Evolutionary conservation across 1,284 basidiomycete genomes (phyloP).

Genomic region (Trametes pubescens): DNA sequence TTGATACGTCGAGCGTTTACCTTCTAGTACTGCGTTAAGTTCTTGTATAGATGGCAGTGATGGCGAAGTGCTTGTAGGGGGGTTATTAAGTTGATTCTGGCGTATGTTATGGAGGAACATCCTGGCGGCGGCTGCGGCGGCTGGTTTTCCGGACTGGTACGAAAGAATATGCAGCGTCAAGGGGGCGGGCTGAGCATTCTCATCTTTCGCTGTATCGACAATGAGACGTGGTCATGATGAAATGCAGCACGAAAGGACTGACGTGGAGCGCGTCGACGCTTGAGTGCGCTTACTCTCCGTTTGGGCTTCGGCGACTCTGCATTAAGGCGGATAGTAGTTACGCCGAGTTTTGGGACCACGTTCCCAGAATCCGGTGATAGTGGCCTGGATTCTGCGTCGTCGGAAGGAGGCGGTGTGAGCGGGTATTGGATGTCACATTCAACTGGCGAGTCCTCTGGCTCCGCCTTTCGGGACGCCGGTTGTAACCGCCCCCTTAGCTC

Average conservation of each 20-base stretch:
- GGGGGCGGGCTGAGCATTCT: conserved; percentile 19
- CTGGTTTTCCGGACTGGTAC: conserved; percentile 47
- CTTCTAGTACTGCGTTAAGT: conserved; percentile 64
- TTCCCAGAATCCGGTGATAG: conserved; percentile 56
- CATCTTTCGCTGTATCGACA: conserved; percentile 3
- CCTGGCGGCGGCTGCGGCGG: conserved; percentile 45
- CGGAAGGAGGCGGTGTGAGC: conserved; percentile 75
- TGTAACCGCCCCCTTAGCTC: conserved; percentile 51
- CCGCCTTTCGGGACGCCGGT: conserved; percentile 36
- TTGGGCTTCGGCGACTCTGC: conserved; percentile 29
- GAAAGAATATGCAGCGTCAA: conserved; percentile 47
- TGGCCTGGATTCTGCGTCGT: conserved; percentile 67
- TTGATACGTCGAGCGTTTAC: conserved; percentile 44
- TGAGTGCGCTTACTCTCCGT: conserved; percentile 32
- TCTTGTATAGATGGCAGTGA: conserved; percentile 47
- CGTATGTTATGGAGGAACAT: conserved; percentile 26
- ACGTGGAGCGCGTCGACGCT: conserved; percentile 36
- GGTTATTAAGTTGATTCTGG: conserved; percentile 10
- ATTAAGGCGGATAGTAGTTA: conserved; percentile 49
- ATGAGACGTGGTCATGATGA: neutral
- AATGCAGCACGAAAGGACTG: neutral
- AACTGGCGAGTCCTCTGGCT: conserved; percentile 54
- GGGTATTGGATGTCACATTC: conserved; percentile 66
- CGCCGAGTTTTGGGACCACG: conserved; percentile 43
- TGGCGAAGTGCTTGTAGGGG: neutral